Base-by-base conservation (phyloP, 1,284 basidiomycete genomes). In the Microstroma glucosiphilum region DNA sequence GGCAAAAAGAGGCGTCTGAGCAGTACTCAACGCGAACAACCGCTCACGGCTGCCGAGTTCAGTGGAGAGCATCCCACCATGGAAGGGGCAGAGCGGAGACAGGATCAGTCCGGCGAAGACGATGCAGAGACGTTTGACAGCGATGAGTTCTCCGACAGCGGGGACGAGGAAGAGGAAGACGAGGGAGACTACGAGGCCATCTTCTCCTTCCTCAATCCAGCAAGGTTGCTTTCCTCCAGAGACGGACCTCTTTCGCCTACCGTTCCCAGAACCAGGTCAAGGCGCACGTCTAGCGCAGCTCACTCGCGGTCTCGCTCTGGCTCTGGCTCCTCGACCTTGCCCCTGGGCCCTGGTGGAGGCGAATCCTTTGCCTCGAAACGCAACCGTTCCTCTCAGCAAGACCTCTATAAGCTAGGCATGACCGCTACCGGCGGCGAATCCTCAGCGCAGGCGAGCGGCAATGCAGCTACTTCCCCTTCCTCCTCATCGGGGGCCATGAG, bases 141-240 rank as follows among this genome's bases (percentile, higher is more conserved):
- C 11, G 67, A 66, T 11, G 67, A 63, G 15, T 66, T 63, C 48
- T 64, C 63, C 59, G 66, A 49, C 7, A 25, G 7, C 21, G 66
- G 66, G 43, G 64, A 65, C 40, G 66, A 60, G 21, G 19, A 19
- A 4, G 67, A 69, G 41, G 49, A 63, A 21, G 73, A 76, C 30
- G 73, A 75, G 48, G 72, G 72, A 21, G 74, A 76, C 56, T 76
- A 76, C 62, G 74, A 76, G 51, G 71, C 72, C 19, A 67, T 76
- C 46, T 76, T 76, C 53, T 67, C 71, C 55, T 73, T 76, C 69
- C 65, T 76, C 56, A 71, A 68, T 49, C 65, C 68, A 42, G 62
- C 64, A 21, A 48, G 57, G 19, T 56, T 61, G 37, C n/a, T 61
- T 17, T 41, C 51, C 8, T 54, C 51, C 13, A 19, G 51, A 19